phyloP scores from a whole-genome alignment of 352 stramenopile species.

The Globisporangium okanoganense region DNA sequence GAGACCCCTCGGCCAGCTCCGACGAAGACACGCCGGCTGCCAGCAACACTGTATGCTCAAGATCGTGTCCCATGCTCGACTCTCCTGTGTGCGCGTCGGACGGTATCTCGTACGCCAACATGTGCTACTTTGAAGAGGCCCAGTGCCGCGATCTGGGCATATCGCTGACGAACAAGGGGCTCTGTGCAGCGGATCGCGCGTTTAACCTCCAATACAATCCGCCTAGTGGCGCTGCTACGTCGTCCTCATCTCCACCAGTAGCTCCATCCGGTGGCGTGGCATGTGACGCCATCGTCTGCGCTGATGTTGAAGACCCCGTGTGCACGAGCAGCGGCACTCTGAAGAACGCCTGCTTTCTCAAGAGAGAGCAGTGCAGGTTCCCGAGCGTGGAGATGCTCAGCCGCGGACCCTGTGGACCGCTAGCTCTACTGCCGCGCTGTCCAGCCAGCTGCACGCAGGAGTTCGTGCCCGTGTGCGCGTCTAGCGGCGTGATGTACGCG shows the following conservation, averaged over 20 bases:
- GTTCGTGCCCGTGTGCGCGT: conserved; percentile 43
- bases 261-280: background rate
- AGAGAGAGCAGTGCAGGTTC: conserved; percentile 27
- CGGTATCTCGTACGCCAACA: conserved; percentile 41
- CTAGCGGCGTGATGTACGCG: conserved; percentile 43
- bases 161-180: conserved; percentile 11
- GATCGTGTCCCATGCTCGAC: conserved; percentile 31
- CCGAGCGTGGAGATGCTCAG: conserved; percentile 19
- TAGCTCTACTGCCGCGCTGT: conserved; percentile 21
- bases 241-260: background rate
- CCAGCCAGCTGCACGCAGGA: conserved; percentile 31
- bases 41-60: conserved; percentile 16
- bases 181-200: conserved; percentile 27
- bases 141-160: conserved; percentile 29
- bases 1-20: background rate
- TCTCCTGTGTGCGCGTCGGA: conserved; percentile 47
- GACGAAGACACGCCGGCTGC: background rate
- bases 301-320: conserved; percentile 39
- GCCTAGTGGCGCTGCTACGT: background rate
- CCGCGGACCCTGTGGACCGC: conserved; percentile 23
- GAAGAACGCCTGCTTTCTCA: conserved; percentile 39
- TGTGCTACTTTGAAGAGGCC: conserved; percentile 48
- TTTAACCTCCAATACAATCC: conserved; percentile 34
- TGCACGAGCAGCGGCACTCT: conserved; percentile 46
- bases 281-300: conserved; percentile 31